Base-by-base conservation (phyloP, 306 rosid species). In the Cucurbita moschata region DNA sequence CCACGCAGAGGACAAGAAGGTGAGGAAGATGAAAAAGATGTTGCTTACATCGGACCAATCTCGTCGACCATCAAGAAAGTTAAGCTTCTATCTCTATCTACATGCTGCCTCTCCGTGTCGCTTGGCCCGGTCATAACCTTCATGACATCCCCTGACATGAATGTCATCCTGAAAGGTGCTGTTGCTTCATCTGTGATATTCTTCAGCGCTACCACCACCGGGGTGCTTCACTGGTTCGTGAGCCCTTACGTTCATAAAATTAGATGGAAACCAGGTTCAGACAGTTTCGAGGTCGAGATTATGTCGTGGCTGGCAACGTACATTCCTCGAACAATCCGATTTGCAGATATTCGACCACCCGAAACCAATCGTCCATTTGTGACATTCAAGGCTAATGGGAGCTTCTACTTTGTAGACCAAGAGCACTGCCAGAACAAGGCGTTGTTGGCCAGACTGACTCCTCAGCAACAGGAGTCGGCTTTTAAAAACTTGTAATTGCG, bases 91-190 rank as follows among this genome's bases (percentile, higher is more conserved):
- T 94, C 98, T 40, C 88, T 94, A 47, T 90, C 98, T 10, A 94
- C 97, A 19, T 94, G 98, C 87, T 94, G 99, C 77, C 89, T 89
- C 73, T 91, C 98, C 0, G 92, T 89, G 19, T 94, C 99, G 0
- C 82, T 91, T 0, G 99, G 96, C 61, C 99, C 99, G 0, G 97
- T 91, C 73, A 81, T 94, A 75, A 94, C 97, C 54, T 94, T 90
- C 86, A 89, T 94, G 99, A 89, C 98, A 49, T 86, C 92, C 44
- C 90, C 99, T 0, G 96, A 85, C 66, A 85, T 86, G 90, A 94
- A 94, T 81, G 99, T 94, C 70, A 91, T 91, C 84, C 81, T 94
- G 62, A 94, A 94, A 79, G 95, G 97, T 68, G 97, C 92, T 1
- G 94, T 94, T 40, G 97, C 97, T 60, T 84, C 96, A 30, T 5